Percentiles rank a stretch among this genome's conserved stretches.
These are phyloP conservation scores for Colletotrichum cereale DNA, from an alignment of 2,329 filamentous ascomycete species.

Conservation along the genomic window DNA sequence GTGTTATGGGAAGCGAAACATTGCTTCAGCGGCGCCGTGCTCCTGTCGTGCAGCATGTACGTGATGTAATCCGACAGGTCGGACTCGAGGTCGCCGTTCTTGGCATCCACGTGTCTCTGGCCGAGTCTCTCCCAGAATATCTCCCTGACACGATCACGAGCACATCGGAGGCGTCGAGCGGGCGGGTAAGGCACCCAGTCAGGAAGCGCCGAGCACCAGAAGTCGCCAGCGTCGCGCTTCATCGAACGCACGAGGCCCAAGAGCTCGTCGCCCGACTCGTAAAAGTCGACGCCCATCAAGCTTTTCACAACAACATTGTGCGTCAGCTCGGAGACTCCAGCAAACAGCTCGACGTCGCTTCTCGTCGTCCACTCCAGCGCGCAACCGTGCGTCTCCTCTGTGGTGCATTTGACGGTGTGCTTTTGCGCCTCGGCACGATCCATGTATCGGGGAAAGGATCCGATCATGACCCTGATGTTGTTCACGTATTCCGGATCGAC, in stretches of 20 bases:
- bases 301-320: constrained; percentile 38
- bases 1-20: constrained; percentile 39
- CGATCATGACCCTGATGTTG: constrained; percentile 28
- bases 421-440: constrained; percentile 28
- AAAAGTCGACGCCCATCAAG: constrained; percentile 43
- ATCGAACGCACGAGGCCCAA: constrained; percentile 36
- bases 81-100: constrained; percentile 19
- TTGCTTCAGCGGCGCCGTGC: constrained; percentile 34
- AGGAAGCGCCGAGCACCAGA: constrained; percentile 34
- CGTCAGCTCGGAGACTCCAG: constrained; percentile 31
- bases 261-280: constrained; percentile 35
- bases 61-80: constrained; percentile 42
- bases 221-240: constrained; percentile 36
- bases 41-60: constrained; percentile 37
- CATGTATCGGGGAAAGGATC: constrained; percentile 37
- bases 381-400: constrained; percentile 40
- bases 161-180: constrained; percentile 24
- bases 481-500: constrained; percentile 37
- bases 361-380: constrained; percentile 35
- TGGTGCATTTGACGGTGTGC: constrained; percentile 29
- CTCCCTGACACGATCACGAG: constrained; percentile 38
- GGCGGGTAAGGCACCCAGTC: constrained; percentile 41
- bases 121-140: constrained; percentile 41
- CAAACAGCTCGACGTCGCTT: constrained; percentile 33
- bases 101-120: constrained; percentile 27